Evolutionary conservation across 148 eudicot species (phyloP).

Genomic region (Rhododendron simsii): DNA sequence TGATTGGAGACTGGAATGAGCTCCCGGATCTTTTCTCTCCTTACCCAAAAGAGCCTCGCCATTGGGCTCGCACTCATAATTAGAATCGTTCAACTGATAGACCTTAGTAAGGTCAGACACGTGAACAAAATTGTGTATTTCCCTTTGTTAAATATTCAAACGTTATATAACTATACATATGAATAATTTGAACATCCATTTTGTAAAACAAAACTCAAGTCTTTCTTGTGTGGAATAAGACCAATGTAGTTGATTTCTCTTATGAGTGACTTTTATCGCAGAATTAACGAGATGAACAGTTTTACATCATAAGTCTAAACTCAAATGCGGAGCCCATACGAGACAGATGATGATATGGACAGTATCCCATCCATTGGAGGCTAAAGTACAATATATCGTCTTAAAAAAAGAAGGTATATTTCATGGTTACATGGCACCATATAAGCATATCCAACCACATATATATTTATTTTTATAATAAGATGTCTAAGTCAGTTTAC

Average conservation of each 20-base stretch:
- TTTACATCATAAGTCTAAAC: background rate
- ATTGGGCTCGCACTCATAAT: background rate
- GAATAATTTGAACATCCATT: background rate
- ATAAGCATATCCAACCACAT: background rate
- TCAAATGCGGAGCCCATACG: background rate
- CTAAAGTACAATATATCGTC: background rate
- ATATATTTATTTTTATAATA: too few relatives aligned
- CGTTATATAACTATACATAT: too few relatives aligned
- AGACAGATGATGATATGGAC: too few relatives aligned
- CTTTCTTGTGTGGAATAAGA: background rate
- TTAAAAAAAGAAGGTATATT: background rate
- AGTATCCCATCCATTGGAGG: background rate
- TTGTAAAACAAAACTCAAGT: background rate
- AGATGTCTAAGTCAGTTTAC: too few relatives aligned
- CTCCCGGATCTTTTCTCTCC: background rate
- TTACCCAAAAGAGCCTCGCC: background rate
- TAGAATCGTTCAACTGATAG: background rate
- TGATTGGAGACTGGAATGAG: background rate
- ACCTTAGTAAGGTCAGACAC: too few relatives aligned
- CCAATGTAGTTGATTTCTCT: background rate
- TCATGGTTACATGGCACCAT: background rate
- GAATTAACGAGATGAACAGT: background rate
- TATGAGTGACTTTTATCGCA: background rate
- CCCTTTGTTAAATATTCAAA: background rate
- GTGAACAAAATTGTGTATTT: background rate